Percentiles rank a stretch among this genome's conserved stretches.
phyloP scores from a whole-genome alignment of 163 green algal genomes.

The Scenedesmus sp. region DNA sequence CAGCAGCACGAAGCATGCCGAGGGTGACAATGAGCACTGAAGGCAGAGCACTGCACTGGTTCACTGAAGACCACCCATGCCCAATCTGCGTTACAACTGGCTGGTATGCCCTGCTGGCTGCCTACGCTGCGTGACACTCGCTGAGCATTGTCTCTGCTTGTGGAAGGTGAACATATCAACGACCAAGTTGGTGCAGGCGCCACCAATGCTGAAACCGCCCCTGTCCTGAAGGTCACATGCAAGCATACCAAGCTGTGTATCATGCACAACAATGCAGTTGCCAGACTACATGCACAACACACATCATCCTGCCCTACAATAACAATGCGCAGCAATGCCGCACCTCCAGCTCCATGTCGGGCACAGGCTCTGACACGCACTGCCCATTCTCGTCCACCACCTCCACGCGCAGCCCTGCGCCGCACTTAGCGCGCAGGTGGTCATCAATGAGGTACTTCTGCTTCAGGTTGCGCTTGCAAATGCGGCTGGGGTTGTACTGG shows the following conservation, averaged over 20 bases:
- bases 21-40: no score
- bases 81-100: no score
- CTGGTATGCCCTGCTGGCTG: no score
- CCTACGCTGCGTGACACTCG: no score
- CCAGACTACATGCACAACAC: neutral
- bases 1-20: neutral
- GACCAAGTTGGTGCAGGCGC: no score
- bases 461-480: slow-evolving; percentile 78
- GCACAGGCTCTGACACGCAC: slow-evolving; percentile 62
- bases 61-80: no score
- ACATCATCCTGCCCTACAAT: neutral
- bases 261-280: neutral
- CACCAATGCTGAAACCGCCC: no score
- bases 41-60: no score
- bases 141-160: no score
- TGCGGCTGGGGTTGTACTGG: slow-evolving; percentile 75
- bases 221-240: neutral
- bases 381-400: slow-evolving; percentile 69
- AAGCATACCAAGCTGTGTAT: neutral
- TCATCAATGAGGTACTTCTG: slow-evolving; percentile 79
- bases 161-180: no score
- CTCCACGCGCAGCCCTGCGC: slow-evolving; percentile 68
- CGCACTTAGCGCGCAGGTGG: slow-evolving; percentile 73
- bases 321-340: no score
- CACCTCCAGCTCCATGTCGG: slow-evolving; percentile 71